Conservation (phyloP, 1,139 yeast species). For the Starmera stellimalicola region DNA sequence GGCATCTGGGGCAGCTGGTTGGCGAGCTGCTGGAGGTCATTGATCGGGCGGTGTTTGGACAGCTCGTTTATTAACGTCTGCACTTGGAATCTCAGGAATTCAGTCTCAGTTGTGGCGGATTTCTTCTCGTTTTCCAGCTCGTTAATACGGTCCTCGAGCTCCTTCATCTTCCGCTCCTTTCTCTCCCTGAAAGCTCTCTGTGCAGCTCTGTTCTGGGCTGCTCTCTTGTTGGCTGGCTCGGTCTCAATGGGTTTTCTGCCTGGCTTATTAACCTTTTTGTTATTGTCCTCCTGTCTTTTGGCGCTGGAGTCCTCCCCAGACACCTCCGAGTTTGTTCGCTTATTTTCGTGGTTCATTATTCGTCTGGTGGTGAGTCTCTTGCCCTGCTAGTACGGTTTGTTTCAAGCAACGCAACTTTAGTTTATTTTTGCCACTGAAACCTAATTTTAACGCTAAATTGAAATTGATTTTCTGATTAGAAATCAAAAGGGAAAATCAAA, state of each 20-base stretch:
- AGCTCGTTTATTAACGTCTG: slow-evolving; percentile 66
- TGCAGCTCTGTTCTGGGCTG: slow-evolving; percentile 96
- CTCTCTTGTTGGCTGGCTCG: slow-evolving; percentile 78
- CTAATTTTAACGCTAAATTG: no score
- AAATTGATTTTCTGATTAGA: no score
- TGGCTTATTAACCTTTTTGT: slow-evolving; percentile 31
- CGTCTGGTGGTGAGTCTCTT: no score
- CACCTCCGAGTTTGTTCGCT: no score
- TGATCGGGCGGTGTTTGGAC: slow-evolving; percentile 46
- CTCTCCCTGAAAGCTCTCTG: slow-evolving; percentile 95
- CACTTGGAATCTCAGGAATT: slow-evolving; percentile 68
- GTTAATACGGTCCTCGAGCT: slow-evolving; percentile 70
- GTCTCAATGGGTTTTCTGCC: slow-evolving; percentile 72
- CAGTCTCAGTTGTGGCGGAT: slow-evolving; percentile 57
- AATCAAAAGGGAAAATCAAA: no score
- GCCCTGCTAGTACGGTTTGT: no score
- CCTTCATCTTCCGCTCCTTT: slow-evolving; percentile 80
- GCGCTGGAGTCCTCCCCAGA: background rate
- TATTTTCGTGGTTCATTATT: no score
- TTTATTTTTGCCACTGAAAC: no score
- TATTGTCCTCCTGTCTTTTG: slow-evolving; percentile 16
- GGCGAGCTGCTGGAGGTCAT: slow-evolving; percentile 27
- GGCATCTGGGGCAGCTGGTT: slow-evolving; percentile 23
- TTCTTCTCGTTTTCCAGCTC: slow-evolving; percentile 62
- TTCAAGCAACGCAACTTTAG: no score